phyloP scores from a whole-genome alignment of 1,284 basidiomycete species.

The Irpex sp. region DNA sequence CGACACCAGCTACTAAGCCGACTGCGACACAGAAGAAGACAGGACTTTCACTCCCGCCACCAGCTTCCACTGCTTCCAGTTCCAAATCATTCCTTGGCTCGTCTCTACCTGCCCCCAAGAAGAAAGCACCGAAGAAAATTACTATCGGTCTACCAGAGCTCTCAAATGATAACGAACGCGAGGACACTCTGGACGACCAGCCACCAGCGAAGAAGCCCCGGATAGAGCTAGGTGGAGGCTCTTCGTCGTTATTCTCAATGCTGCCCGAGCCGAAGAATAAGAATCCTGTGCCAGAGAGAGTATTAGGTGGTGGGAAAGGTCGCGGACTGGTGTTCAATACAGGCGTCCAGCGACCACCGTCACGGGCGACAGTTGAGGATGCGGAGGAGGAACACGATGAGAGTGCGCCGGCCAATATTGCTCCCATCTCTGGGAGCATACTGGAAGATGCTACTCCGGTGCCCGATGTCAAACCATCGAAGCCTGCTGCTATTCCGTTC shows the following conservation, averaged over 20 bases:
- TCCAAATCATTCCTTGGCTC: conserved; percentile 20
- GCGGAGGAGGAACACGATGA: conserved; percentile 18
- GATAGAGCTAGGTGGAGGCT: conserved; percentile 48
- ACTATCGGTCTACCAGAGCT: conserved; percentile 60
- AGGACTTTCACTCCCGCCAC: conserved; percentile 32
- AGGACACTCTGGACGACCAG: conserved; percentile 35
- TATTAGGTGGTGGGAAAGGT: conserved; percentile 59
- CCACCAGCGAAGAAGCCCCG: conserved; percentile 57
- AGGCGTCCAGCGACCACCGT: conserved; percentile 10
- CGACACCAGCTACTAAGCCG: conserved; percentile 16
- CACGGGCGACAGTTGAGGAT: conserved; percentile 18
- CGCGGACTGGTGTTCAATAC: conserved; percentile 55
- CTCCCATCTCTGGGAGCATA: conserved; percentile 9
- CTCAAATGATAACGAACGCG: conserved; percentile 33
- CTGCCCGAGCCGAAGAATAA: conserved; percentile 69
- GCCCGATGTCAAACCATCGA: neutral
- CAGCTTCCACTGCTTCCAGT: conserved; percentile 16
- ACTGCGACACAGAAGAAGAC: conserved; percentile 27
- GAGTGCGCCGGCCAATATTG: neutral
- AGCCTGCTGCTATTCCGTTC: conserved; percentile 34
- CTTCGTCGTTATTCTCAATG: conserved; percentile 64
- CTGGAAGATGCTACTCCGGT: conserved; percentile 10
- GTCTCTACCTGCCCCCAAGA: conserved; percentile 32
- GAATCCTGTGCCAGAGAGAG: conserved; percentile 42
- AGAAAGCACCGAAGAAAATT: conserved; percentile 58